Percentiles rank a stretch among this genome's conserved stretches.
Evolutionary conservation across 208 protist species (phyloP).

Genomic region (Phytomonas sp.): DNA sequence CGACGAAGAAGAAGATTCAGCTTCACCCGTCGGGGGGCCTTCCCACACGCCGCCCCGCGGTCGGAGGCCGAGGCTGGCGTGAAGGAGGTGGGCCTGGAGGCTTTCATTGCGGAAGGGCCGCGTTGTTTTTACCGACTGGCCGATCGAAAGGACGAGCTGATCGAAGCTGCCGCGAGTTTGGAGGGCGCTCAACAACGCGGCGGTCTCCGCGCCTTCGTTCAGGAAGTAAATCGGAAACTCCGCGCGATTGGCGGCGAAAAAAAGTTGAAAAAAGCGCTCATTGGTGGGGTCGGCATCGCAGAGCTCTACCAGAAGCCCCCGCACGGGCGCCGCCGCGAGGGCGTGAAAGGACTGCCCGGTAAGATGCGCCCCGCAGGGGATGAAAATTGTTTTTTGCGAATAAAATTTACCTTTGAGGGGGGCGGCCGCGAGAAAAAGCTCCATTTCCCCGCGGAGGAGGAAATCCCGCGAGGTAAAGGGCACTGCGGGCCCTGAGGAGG

Average conservation of each 20-base stretch:
- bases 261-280: constrained; percentile 31
- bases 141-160: constrained; percentile 44
- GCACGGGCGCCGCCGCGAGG: constrained; percentile 20
- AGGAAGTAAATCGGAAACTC: constrained; percentile 61
- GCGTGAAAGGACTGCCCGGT: constrained; percentile 22
- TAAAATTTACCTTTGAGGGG: constrained; percentile 12
- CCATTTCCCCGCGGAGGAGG: constrained; percentile 47
- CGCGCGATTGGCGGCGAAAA: constrained; percentile 18
- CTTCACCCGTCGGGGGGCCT: no score
- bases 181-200: constrained; percentile 17
- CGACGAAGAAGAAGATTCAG: no score
- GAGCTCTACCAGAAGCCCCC: constrained; percentile 43
- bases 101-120: constrained; percentile 26
- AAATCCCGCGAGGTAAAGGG: constrained; percentile 35
- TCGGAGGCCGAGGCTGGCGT: no score
- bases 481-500: constrained; percentile 9
- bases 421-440: constrained; percentile 19
- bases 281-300: constrained; percentile 42
- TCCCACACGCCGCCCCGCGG: no score
- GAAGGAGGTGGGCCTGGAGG: constrained; percentile 16
- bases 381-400: constrained; percentile 37
- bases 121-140: constrained; percentile 17
- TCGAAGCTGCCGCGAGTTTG: constrained; percentile 12
- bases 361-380: constrained; percentile 41
- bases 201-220: constrained; percentile 14